Percentiles rank a stretch among this genome's conserved stretches.
Conservation (phyloP, 1,284 basidiomycete species). For the Apiotrichum porosum region DNA sequence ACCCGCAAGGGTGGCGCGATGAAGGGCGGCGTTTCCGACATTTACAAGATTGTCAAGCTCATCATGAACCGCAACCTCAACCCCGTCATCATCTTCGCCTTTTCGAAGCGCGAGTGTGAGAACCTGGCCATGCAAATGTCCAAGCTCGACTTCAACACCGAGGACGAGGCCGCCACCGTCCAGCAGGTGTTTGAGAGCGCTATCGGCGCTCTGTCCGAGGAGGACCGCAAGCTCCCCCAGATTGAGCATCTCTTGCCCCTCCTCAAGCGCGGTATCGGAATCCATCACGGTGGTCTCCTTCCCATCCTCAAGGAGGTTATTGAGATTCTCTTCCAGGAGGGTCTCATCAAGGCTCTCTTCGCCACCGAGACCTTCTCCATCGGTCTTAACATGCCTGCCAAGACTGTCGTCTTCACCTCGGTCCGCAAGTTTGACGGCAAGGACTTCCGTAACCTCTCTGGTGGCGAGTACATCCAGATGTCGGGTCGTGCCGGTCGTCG, state of each 20-base stretch:
- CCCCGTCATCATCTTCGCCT: constrained; percentile 97
- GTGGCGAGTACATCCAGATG: constrained; percentile 93
- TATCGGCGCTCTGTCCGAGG: constrained; percentile 79
- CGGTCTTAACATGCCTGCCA: constrained; percentile 99
- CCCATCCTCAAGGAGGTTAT: constrained; percentile 99
- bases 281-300: constrained; percentile 95
- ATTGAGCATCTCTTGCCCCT: constrained; percentile 90
- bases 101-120: constrained; percentile 98
- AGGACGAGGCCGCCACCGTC: constrained; percentile 87
- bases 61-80: constrained; percentile 98
- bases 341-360: constrained; percentile 97
- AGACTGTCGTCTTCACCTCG: constrained; percentile 92
- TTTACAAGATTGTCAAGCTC: constrained; percentile 97
- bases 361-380: constrained; percentile 99
- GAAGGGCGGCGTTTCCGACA: constrained; percentile 74
- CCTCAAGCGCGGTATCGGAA: constrained; percentile 91
- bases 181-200: constrained; percentile 91
- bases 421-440: constrained; percentile 95
- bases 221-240: constrained; percentile 87
- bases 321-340: constrained; percentile 98
- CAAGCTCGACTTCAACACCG: constrained; percentile 93
- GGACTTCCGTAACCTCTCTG: constrained; percentile 82
- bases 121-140: constrained; percentile 83
- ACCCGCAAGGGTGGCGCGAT: constrained; percentile 83
- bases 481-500: constrained; percentile 95